Conservation (phyloP, 495 filamentous ascomycete species). For the Penicillium coprophilum region DNA sequence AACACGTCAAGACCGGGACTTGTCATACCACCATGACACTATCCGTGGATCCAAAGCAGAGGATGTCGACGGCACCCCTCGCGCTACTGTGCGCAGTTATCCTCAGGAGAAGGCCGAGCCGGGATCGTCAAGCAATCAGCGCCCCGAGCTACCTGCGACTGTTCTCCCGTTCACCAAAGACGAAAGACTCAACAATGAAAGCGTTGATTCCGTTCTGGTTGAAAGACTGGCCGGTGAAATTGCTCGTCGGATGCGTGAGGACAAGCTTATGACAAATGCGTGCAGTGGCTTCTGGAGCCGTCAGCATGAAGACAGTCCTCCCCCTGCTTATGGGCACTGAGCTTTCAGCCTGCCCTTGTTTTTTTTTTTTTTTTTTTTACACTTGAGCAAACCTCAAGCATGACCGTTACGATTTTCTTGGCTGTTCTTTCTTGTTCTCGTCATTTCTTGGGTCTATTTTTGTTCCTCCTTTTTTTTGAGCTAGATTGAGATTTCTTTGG, state of each 20-base stretch:
- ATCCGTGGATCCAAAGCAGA: constrained; percentile 21
- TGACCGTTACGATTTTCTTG: constrained; percentile 39
- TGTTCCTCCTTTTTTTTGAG: constrained; percentile 17
- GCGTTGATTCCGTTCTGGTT: constrained; percentile 83
- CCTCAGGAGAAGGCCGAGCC: constrained; percentile 35
- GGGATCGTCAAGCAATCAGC: constrained; percentile 26
- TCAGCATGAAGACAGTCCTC: constrained; percentile 42
- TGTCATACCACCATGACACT: constrained; percentile 32
- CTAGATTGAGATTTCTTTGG: constrained; percentile 8
- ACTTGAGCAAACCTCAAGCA: constrained; percentile 29
- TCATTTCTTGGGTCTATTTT: constrained; percentile 9
- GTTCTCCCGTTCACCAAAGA: constrained; percentile 38
- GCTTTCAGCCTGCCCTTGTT: not conserved
- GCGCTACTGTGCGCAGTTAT: constrained; percentile 26
- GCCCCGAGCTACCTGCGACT: constrained; percentile 36
- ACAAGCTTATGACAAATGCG: constrained; percentile 48
- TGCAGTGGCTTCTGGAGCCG: constrained; percentile 45
- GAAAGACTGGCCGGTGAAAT: constrained; percentile 91
- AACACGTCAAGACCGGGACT: constrained; percentile 25
- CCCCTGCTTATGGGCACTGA: constrained; percentile 50
- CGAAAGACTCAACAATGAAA: constrained; percentile 44
- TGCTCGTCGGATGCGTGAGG: constrained; percentile 76
- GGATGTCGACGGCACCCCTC: constrained; percentile 43
- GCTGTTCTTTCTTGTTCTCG: constrained; percentile 12
- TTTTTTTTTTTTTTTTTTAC: constrained; percentile 17